phyloP scores from a whole-genome alignment of 768 basidiomycete genomes.

The Xerocomellus chrysenteron region DNA sequence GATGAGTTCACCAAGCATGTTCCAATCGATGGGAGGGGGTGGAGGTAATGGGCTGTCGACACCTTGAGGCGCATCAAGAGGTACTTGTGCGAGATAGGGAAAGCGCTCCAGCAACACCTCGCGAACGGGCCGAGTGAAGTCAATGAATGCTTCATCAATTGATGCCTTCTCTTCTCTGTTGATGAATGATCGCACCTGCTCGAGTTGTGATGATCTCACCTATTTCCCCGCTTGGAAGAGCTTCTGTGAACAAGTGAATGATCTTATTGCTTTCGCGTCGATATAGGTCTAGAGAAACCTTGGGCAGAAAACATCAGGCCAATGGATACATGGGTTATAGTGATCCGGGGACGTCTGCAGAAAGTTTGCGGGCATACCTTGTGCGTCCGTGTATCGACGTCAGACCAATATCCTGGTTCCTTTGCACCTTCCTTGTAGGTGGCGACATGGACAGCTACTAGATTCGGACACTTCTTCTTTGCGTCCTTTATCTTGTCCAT shows the following conservation, averaged over 20 bases:
- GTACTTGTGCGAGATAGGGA: constrained; percentile 72
- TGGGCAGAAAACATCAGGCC: not conserved
- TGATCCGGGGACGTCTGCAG: not conserved
- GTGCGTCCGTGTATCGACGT: constrained; percentile 86
- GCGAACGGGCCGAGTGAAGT: constrained; percentile 82
- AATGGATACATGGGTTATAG: not conserved
- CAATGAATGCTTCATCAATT: constrained; percentile 96
- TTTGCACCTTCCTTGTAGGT: constrained; percentile 87
- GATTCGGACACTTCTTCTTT: constrained; percentile 78
- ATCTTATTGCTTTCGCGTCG: constrained; percentile 89
- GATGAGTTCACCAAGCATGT: constrained; percentile 57
- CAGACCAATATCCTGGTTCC: constrained; percentile 90
- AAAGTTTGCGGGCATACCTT: constrained; percentile 54
- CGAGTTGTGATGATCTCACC: constrained; percentile 44
- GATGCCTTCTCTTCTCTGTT: constrained; percentile 82
- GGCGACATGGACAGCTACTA: constrained; percentile 88
- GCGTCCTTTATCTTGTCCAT: constrained; percentile 85
- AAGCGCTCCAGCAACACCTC: constrained; percentile 69
- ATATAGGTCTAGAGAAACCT: constrained; percentile 94
- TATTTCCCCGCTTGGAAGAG: constrained; percentile 76
- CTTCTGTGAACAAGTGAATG: constrained; percentile 75
- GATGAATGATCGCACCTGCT: not conserved
- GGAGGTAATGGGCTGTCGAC: constrained; percentile 76
- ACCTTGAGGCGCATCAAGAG: constrained; percentile 65
- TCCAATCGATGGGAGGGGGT: constrained; percentile 66